A percentile compares a stretch with the other conserved stretches of the same genome.
Conservation (phyloP, 2,329 filamentous ascomycete genomes). For the Alternaria incomplexa region DNA sequence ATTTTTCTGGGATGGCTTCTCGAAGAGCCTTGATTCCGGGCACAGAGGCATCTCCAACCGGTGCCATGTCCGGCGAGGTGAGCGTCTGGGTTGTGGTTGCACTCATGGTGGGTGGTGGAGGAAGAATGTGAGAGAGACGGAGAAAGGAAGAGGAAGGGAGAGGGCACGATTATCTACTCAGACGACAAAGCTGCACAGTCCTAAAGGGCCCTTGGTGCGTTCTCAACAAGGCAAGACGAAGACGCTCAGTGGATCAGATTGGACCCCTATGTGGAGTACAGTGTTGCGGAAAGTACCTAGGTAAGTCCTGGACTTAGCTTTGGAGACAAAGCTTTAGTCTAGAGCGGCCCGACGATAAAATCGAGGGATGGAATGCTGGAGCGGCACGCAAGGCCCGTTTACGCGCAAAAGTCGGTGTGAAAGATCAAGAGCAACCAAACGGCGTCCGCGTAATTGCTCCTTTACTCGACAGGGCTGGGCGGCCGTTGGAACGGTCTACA, state of each 20-base stretch:
- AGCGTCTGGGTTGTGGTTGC: neutral
- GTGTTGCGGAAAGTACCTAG: neutral
- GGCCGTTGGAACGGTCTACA: neutral
- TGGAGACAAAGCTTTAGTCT: neutral
- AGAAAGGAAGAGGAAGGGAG: neutral
- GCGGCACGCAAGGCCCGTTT: neutral
- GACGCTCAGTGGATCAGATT: neutral
- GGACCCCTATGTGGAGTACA: neutral
- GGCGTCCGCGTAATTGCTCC: neutral
- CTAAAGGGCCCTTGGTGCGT: neutral
- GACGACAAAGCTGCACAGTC: neutral
- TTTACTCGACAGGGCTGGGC: neutral
- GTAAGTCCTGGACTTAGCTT: neutral
- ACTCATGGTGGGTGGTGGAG: neutral
- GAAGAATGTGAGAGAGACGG: neutral
- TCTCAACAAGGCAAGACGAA: neutral
- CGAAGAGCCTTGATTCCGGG: conserved; percentile 25
- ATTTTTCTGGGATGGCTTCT: conserved; percentile 31
- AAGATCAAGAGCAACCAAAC: neutral
- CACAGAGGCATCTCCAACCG: neutral
- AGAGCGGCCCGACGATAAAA: neutral
- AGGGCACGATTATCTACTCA: neutral
- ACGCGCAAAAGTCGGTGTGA: neutral
- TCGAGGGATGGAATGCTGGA: neutral
- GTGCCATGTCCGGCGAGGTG: neutral